Evolutionary conservation across 768 basidiomycete species (phyloP).

Genomic region (Termitomyces sp.): DNA sequence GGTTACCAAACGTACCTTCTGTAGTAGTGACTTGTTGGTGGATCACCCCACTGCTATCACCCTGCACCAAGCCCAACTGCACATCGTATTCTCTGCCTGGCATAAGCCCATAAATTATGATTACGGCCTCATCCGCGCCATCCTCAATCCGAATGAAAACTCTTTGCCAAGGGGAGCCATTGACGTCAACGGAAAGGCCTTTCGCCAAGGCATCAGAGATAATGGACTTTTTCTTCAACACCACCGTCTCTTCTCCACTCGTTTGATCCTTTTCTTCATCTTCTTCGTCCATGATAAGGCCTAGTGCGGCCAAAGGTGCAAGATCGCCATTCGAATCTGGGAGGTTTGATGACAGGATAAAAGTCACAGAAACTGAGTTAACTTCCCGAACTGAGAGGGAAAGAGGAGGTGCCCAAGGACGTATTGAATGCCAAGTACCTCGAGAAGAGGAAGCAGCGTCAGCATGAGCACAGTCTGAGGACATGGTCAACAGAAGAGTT

Average conservation of each 20-base stretch:
- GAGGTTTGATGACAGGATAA: slow-evolving; percentile 61
- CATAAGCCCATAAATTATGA: slow-evolving; percentile 87
- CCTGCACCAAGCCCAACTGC: slow-evolving; percentile 72
- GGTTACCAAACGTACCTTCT: slow-evolving; percentile 40
- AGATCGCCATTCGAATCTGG: slow-evolving; percentile 35
- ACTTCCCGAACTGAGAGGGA: slow-evolving; percentile 74
- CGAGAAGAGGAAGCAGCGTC: slow-evolving; percentile 20
- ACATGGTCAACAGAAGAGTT: slow-evolving; percentile 21
- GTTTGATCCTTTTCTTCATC: slow-evolving; percentile 34
- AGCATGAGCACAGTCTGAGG: slow-evolving; percentile 22
- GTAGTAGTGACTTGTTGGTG: slow-evolving; percentile 70
- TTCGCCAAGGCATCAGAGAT: slow-evolving; percentile 69
- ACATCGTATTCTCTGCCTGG: slow-evolving; percentile 91
- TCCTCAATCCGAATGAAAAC: slow-evolving; percentile 82
- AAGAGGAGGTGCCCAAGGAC: slow-evolving; percentile 76
- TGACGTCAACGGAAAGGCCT: slow-evolving; percentile 78
- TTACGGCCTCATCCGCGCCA: slow-evolving; percentile 80
- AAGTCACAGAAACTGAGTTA: slow-evolving; percentile 83
- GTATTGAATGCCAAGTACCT: slow-evolving; percentile 66
- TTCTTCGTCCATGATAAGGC: slow-evolving; percentile 32
- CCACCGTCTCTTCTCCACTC: slow-evolving; percentile 27
- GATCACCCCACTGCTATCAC: slow-evolving; percentile 47
- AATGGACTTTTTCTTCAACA: slow-evolving; percentile 37
- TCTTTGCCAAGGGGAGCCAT: slow-evolving; percentile 74
- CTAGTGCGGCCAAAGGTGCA: slow-evolving; percentile 44